Conservation (phyloP, 306 rosid species). For the Cucumis sativus region Cucumber_9930_V3 NC_026657.2:8899501-8900000, state of each 20-base stretch:
- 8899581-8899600: background rate
- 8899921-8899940: too few relatives aligned
- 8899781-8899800: slow-evolving; percentile 99
- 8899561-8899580: background rate
- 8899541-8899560: slow-evolving; percentile 2
- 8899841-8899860: slow-evolving; percentile 97
- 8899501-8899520: slow-evolving; percentile 37
- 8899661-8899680: background rate
- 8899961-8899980: too few relatives aligned
- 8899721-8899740: background rate
- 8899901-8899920: too few relatives aligned
- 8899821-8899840: slow-evolving; percentile 89
- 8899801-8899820: slow-evolving; percentile 98
- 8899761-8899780: slow-evolving; percentile 98
- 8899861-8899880: slow-evolving; percentile 74
- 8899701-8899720: background rate
- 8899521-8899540: background rate
- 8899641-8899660: background rate
- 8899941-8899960: too few relatives aligned
- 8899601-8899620: background rate
- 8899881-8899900: slow-evolving; percentile 63
- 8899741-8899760: slow-evolving; percentile 87
- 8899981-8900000: too few relatives aligned
- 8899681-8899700: background rate
- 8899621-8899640: background rate